Percentiles rank a stretch among this genome's conserved stretches.
phyloP scores from a whole-genome alignment of 1,139 yeast genomes.

The Debaryomyces fabryi region DNA sequence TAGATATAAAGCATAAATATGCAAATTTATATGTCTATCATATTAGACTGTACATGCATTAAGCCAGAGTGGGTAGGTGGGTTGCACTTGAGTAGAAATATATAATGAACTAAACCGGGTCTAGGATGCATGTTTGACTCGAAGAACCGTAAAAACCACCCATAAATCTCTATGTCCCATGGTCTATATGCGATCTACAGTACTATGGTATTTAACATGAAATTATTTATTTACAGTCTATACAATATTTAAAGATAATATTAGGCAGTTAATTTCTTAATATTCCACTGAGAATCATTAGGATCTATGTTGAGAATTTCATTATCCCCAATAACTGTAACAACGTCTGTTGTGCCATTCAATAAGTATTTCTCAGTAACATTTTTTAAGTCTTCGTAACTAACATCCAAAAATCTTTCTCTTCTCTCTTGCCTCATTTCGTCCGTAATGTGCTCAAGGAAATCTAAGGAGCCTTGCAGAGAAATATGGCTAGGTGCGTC shows the following conservation, averaged over 20 bases:
- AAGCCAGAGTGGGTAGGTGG: no score
- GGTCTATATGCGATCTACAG: no score
- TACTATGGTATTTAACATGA: not conserved
- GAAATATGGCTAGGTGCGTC: slow-evolving; percentile 89
- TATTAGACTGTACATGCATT: no score
- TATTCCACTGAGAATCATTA: slow-evolving; percentile 29
- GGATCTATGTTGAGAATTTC: slow-evolving; percentile 31
- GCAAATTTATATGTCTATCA: no score
- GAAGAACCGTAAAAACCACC: no score
- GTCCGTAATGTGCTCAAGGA: slow-evolving; percentile 72
- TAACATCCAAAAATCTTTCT: slow-evolving; percentile 67
- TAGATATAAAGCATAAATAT: no score
- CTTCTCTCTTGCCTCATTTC: slow-evolving; percentile 83
- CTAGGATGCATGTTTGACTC: no score
- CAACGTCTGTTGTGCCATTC: slow-evolving; percentile 27
- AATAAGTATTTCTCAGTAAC: slow-evolving; percentile 65
- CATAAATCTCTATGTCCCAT: no score
- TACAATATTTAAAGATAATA: not conserved
- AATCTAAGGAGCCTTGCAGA: slow-evolving; percentile 70
- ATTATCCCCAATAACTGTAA: slow-evolving; percentile 58
- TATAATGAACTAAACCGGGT: no score
- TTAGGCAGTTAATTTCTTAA: slow-evolving; percentile 18
- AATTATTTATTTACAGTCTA: slow-evolving; percentile 3
- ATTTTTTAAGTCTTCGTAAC: slow-evolving; percentile 60
- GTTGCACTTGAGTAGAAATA: no score